phyloP scores from a whole-genome alignment of 1,139 yeast genomes.

The Eremothecium cymbalariae region DNA sequence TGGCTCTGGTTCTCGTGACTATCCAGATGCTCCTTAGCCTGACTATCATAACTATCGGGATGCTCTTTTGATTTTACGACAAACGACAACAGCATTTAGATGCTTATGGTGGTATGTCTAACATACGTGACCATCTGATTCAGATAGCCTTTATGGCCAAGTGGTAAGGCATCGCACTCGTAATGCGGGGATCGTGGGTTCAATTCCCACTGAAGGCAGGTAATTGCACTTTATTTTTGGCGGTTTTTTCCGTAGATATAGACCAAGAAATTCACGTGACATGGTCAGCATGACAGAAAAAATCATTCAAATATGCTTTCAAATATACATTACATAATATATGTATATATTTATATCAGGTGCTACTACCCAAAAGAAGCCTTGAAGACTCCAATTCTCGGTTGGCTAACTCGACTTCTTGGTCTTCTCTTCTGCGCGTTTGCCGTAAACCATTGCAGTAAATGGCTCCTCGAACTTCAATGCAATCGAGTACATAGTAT shows the following conservation, averaged over 20 bases:
- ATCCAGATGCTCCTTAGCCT: too few relatives aligned
- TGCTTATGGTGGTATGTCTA: not conserved
- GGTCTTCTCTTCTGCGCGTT: conserved; percentile 41
- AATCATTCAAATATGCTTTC: not conserved
- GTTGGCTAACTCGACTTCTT: conserved; percentile 17
- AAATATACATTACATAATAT: not conserved
- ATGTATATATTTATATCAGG: not conserved
- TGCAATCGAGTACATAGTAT: conserved; percentile 75
- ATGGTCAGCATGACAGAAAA: too few relatives aligned
- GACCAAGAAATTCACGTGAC: too few relatives aligned
- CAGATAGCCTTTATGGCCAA: conserved; percentile 45
- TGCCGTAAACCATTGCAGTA: conserved; percentile 79
- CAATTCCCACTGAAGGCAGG: conserved; percentile 55
- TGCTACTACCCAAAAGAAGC: not conserved
- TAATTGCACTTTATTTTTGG: conserved; percentile 8
- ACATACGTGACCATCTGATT: not conserved
- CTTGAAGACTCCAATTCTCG: not conserved
- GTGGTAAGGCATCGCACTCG: conserved; percentile 64
- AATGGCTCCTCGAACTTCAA: conserved; percentile 90
- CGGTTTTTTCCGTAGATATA: conserved; percentile 4
- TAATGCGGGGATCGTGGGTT: conserved; percentile 58
- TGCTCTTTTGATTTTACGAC: too few relatives aligned
- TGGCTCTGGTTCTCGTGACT: too few relatives aligned
- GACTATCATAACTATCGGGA: too few relatives aligned
- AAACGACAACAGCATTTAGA: too few relatives aligned